Evolutionary conservation across 106 monocot species (phyloP).

Genomic region (Phalaenopsis aphrodite): DNA sequence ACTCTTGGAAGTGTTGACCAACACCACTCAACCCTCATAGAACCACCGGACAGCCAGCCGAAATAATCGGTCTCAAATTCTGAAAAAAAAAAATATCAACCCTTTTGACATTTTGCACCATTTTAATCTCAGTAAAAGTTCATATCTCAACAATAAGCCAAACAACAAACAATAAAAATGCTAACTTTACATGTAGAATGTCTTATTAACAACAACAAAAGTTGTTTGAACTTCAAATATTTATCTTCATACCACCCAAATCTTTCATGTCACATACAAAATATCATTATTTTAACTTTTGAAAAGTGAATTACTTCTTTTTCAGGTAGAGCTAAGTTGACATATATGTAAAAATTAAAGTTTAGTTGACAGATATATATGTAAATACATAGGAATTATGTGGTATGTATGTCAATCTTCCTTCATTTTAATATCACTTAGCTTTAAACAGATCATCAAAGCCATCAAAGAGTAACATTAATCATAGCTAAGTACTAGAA

Average conservation of each 20-base stretch:
- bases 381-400: too few relatives aligned
- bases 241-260: too few relatives aligned
- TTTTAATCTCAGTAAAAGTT: too few relatives aligned
- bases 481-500: neutral
- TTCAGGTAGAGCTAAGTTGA: constrained; percentile 1
- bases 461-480: neutral
- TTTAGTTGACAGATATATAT: too few relatives aligned
- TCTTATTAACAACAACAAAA: constrained; percentile 88
- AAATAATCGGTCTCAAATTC: constrained; percentile 32
- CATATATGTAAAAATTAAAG: too few relatives aligned
- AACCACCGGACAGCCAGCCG: constrained; percentile 28
- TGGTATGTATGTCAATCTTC: constrained; percentile 19
- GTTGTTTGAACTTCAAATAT: constrained; percentile 44
- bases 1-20: constrained; percentile 50
- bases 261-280: too few relatives aligned
- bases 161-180: neutral
- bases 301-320: too few relatives aligned
- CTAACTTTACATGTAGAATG: constrained; percentile 2
- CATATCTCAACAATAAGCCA: too few relatives aligned
- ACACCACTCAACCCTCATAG: constrained; percentile 53
- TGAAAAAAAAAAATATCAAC: neutral
- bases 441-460: neutral
- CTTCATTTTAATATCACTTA: neutral
- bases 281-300: too few relatives aligned
- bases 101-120: neutral